Conservation (phyloP, 495 filamentous ascomycete species). For the Xylaria grammica region DNA sequence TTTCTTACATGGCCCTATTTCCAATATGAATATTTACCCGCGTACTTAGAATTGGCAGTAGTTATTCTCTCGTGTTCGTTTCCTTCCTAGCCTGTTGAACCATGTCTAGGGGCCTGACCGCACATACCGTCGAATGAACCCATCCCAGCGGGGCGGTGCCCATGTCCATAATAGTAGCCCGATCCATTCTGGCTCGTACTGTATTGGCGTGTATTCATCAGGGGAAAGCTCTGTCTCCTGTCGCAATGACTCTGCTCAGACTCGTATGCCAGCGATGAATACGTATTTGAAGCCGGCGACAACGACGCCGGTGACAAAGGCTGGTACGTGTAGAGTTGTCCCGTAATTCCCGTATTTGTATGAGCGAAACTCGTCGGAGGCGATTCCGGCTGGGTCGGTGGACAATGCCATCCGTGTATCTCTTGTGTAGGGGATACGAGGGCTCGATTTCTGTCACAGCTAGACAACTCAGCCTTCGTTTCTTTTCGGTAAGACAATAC, state of each 20-base stretch:
- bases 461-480: background rate
- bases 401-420: background rate
- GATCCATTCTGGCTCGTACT: background rate
- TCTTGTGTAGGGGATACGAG: conserved; percentile 1
- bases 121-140: background rate
- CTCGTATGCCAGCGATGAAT: background rate
- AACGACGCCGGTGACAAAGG: conserved; percentile 5
- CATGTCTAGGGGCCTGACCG: background rate
- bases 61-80: background rate
- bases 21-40: background rate
- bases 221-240: background rate
- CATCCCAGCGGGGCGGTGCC: background rate
- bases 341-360: background rate
- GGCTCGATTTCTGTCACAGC: background rate
- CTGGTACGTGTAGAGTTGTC: background rate
- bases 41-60: background rate
- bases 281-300: conserved; percentile 11
- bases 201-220: conserved; percentile 1
- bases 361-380: background rate
- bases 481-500: background rate
- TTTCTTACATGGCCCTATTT: background rate
- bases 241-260: background rate
- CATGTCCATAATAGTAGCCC: background rate
- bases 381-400: background rate
- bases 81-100: background rate